phyloP scores from a whole-genome alignment of 768 basidiomycete genomes.

The Lentinula edodes region DNA sequence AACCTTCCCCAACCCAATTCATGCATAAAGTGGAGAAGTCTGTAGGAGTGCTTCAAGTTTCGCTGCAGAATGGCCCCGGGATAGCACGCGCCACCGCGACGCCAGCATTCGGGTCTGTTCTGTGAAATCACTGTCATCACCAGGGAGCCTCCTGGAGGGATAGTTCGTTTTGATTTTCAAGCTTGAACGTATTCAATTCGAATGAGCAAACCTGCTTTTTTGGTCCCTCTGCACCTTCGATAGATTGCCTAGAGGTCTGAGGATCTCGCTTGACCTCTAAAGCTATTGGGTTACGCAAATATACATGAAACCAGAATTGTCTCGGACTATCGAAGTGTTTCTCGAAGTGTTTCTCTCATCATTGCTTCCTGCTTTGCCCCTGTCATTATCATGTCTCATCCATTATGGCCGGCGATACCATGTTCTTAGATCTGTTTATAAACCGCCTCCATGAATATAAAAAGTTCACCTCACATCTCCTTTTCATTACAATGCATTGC shows the following conservation, averaged over 20 bases:
- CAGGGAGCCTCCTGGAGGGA: too few species aligned
- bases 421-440: not conserved
- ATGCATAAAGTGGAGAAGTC: too few species aligned
- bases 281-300: not conserved
- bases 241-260: not conserved
- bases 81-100: not conserved
- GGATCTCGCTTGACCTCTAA: not conserved
- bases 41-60: too few species aligned
- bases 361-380: not conserved
- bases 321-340: not conserved
- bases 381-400: not conserved
- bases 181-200: not conserved
- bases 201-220: too few species aligned
- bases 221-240: not conserved
- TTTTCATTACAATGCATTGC: not conserved
- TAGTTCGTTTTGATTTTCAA: not conserved
- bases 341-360: not conserved
- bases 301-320: not conserved
- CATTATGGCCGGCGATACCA: not conserved
- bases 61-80: too few species aligned
- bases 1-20: too few species aligned
- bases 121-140: not conserved
- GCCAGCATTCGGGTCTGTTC: not conserved
- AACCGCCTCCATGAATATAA: not conserved
- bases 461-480: not conserved